phyloP scores from a whole-genome alignment of 345 rosid species.

The Euclidium syriacum region DNA sequence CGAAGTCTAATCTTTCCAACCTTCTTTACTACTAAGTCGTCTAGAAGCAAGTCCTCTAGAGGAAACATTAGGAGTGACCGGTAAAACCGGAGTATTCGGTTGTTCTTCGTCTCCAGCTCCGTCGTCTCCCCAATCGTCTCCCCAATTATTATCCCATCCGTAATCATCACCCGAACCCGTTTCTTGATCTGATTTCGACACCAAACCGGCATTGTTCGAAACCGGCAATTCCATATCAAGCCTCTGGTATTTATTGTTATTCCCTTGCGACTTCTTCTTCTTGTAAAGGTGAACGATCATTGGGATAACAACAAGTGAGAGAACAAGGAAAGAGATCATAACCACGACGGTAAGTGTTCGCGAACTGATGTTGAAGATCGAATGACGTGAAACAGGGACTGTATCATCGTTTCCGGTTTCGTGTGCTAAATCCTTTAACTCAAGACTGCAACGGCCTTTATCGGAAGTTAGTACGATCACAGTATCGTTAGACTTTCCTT shows the following conservation, averaged over 20 bases:
- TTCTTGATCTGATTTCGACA: conserved; percentile 17
- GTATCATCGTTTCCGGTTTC: conserved; percentile 29
- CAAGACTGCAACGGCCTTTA: conserved; percentile 56
- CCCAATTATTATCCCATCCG: conserved; percentile 83
- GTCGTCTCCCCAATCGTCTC: conserved; percentile 63
- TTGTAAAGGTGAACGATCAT: conserved; percentile 35
- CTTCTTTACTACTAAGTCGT: conserved; percentile 64
- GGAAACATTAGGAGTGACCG: conserved; percentile 63
- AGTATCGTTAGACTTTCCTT: conserved; percentile 32
- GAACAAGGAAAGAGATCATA: conserved; percentile 38
- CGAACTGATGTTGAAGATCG: conserved; percentile 29
- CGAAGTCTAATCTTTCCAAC: conserved; percentile 88
- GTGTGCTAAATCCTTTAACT: conserved; percentile 44
- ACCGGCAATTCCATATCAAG: conserved; percentile 61
- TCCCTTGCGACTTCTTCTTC: conserved; percentile 28
- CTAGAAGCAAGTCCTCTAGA: conserved; percentile 74
- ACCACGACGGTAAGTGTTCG: conserved; percentile 28
- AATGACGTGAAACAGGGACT: conserved; percentile 22
- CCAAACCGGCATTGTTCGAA: conserved; percentile 7
- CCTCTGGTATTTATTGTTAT: conserved; percentile 50
- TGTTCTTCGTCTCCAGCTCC: conserved; percentile 52
- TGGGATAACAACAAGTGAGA: conserved; percentile 41
- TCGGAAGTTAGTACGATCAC: conserved; percentile 40
- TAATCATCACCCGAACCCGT: conserved; percentile 38
- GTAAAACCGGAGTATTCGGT: conserved; percentile 52